Evolutionary conservation across 805 yeast genomes (phyloP).

Genomic region (Kluyveromyces dobzhanskii): DNA sequence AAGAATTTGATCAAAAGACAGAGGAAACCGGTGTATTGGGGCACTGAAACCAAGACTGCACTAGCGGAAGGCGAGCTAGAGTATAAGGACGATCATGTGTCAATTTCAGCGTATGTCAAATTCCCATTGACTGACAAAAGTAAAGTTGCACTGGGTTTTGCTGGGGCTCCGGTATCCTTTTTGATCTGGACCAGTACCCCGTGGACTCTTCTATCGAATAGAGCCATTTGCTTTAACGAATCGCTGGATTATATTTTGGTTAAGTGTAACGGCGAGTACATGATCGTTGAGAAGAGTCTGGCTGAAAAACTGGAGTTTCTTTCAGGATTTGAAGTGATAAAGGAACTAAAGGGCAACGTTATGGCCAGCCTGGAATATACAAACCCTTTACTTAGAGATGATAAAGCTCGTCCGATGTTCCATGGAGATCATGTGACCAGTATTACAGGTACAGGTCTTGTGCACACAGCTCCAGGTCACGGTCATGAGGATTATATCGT

Average conservation of each 20-base stretch:
- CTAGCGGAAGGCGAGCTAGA: conserved; percentile 95
- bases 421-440: conserved; percentile 78
- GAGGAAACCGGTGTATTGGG: conserved; percentile 95
- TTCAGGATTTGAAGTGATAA: conserved; percentile 15
- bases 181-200: conserved; percentile 98
- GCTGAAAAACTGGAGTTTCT: conserved; percentile 29
- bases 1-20: conserved; percentile 71
- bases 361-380: conserved; percentile 39
- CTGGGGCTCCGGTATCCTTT: conserved; percentile 21
- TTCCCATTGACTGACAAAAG: conserved; percentile 44
- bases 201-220: conserved; percentile 89
- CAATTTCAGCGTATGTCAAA: conserved; percentile 59
- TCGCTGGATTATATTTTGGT: conserved; percentile 50
- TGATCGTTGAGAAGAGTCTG: conserved; percentile 53
- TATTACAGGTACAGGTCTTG: conserved; percentile 86
- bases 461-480: conserved; percentile 97
- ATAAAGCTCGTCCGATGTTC: conserved; percentile 46
- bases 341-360: conserved; percentile 33
- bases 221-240: conserved; percentile 68
- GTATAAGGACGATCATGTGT: conserved; percentile 62
- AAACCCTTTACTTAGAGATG: conserved; percentile 43
- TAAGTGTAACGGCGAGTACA: conserved; percentile 30
- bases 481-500: conserved; percentile 87
- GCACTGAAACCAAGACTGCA: conserved; percentile 88
- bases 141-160: conserved; percentile 5